Evolutionary conservation across 176 grass and related monocot species (phyloP), one percentile per base, ranked within the genome.

Genomic region (Phragmites australis): DNA sequence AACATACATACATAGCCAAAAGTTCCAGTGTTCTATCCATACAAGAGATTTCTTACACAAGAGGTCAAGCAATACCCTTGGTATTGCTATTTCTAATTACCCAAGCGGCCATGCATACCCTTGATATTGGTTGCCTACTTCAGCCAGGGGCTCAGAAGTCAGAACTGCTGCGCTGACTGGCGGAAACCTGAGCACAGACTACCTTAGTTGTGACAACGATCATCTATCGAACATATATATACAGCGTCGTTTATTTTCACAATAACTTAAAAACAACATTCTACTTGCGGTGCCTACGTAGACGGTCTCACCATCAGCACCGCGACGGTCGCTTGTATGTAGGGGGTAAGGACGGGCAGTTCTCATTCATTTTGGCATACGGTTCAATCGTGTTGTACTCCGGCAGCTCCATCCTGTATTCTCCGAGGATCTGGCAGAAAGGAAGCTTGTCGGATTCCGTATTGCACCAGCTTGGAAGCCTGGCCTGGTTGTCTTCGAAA

Each of bases 371-470:
- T 58, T 91, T 90, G 10, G 90, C 69, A 45, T 99, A 99, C 13
- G 88, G 84, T 49, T 99, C 77, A 68, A 99, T 89, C 16, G 86
- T 88, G 75, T 99, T 99, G 84, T 99, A 99, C 26, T 90, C 81
- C 0, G 96, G 96, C 30, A 99, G 84, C 79, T 99, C 96, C 96
- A 99, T 95, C 39, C 74, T 74, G 70, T 95, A 99, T 66, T 99
- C 92, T 31, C 96, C 96, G 1, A 95, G 88, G 45, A 99, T 91
- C 81, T 95, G 96, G 86, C 96, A 95, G 68, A 95, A 95, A 25
- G 88, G 88, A 68, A 92, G 74, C 59, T 86, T 87, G 48, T 91
- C 92, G 3, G 66, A 53, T 21, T 84, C 84, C 0, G 71, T 67
- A 47, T 76, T 87, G 56, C 96, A 99, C 96, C 96, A 99, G 75